Base-by-base conservation (phyloP, 2,329 filamentous ascomycete genomes). In the Fusarium dlaminii region DNA sequence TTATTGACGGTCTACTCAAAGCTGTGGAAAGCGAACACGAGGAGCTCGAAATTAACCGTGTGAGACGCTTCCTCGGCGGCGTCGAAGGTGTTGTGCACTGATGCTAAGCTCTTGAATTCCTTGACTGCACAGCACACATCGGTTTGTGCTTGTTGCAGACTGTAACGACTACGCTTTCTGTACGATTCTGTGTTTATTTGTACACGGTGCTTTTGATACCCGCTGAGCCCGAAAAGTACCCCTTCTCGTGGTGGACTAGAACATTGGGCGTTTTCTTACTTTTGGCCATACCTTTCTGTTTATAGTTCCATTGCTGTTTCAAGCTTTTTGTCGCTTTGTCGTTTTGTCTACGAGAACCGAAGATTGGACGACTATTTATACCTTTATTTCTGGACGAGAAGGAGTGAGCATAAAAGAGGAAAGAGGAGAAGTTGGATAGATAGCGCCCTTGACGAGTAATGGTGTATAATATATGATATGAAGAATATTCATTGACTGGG, bases 1-100 rank as follows among this genome's bases (percentile, higher is more conserved):
- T 95, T 58, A 87, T 98, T 1, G 93, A 94, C 59, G 91, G 91
- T 6, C 85, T 99, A 48, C 90, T 97, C 52, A 91, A 94, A 71
- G 96, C 96, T 5, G 93, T 98, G 6, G 96, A 98, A 83, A 97
- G 95, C 78, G 95, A 98, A 81, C 89, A 88, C 62, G 89, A 90
- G 13, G 92, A 94, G 77, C 85, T 94, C 2, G 94, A 97, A 79
- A 90, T 96, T 14, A 90, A 89, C 1, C 86, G 94, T 14, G 93
- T 97, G 18, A 87, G 93, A 75, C 90, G 95, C 59, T 97, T 97
- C 79, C 84, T 97, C 64, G 89, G 92, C 36, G 92, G 93, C 63
- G 93, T 97, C 6, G 94, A 95, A 78, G 91, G 89, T 5, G 88
- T 88, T 48, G 84, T 85, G 69, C 82, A 84, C 74, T 86, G 81